Conservation (phyloP, 306 rosid species). For the Rosa multiflora region DNA sequence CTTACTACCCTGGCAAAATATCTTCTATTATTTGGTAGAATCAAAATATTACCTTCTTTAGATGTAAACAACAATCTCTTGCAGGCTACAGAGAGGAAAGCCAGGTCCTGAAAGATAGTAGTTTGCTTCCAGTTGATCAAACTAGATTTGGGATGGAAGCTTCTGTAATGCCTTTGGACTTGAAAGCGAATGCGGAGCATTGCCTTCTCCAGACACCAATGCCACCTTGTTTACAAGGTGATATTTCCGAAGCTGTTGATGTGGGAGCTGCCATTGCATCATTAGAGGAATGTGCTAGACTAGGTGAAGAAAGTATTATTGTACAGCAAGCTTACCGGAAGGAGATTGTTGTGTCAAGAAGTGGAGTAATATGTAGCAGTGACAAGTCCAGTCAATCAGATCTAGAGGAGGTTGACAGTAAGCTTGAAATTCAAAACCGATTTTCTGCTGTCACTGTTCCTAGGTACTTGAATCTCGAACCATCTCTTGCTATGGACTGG, state of each 20-base stretch:
- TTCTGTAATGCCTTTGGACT: conserved; percentile 39
- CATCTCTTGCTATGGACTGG: conserved; percentile 99
- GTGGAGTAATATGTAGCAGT: conserved; percentile 39
- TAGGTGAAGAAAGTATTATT: conserved; percentile 32
- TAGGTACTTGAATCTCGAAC: conserved; percentile 74
- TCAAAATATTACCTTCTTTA: neutral
- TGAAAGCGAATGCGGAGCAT: conserved; percentile 39
- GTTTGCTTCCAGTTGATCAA: conserved; percentile 50
- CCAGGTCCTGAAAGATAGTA: conserved; percentile 40
- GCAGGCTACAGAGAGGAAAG: conserved; percentile 50
- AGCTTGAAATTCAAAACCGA: conserved; percentile 40
- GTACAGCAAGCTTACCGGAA: conserved; percentile 39
- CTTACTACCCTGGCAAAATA: conserved; percentile 28
- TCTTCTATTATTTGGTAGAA: conserved; percentile 7
- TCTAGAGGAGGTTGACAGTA: conserved; percentile 37
- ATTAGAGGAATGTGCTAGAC: conserved; percentile 30
- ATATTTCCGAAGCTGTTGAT: conserved; percentile 40
- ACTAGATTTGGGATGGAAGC: conserved; percentile 38
- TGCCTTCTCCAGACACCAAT: conserved; percentile 41
- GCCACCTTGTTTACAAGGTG: conserved; percentile 43
- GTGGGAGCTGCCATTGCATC: conserved; percentile 34
- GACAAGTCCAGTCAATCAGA: conserved; percentile 44
- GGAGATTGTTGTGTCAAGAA: conserved; percentile 40
- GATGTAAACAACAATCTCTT: conserved; percentile 17
- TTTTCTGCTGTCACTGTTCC: conserved; percentile 49